A percentile compares a stretch with the other conserved stretches of the same genome.
Conservation (phyloP, 2,329 filamentous ascomycete genomes). For the Pseudogymnoascus sp. region DNA sequence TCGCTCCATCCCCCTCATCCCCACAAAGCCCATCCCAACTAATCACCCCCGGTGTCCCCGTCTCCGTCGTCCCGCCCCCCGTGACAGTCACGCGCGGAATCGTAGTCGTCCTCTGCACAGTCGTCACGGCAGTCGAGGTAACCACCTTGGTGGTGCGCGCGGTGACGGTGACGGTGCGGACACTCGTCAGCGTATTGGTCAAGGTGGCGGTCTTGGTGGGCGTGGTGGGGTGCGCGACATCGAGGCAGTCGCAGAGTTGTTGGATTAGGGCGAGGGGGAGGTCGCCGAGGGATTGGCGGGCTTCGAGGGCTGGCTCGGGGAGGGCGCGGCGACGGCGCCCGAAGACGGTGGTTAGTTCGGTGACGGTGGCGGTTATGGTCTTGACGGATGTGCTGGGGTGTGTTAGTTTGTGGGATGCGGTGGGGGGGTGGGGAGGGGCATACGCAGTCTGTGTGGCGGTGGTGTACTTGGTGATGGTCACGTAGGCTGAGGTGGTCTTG, state of each 20-base stretch:
- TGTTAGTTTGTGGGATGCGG: background rate
- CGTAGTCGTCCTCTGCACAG: background rate
- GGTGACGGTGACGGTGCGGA: background rate
- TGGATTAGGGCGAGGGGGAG: background rate
- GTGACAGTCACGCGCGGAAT: background rate
- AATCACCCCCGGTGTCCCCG: background rate
- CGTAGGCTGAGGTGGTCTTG: background rate
- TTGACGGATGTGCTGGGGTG: background rate
- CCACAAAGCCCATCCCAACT: slow-evolving; percentile 5
- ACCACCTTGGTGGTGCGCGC: background rate
- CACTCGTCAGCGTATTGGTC: background rate
- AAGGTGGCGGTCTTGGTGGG: background rate
- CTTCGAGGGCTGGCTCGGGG: background rate
- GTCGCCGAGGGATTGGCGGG: background rate
- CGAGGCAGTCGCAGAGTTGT: background rate
- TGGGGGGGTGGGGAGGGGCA: background rate
- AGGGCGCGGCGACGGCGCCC: background rate
- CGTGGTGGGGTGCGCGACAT: background rate
- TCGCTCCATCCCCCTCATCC: background rate
- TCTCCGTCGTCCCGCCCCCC: background rate
- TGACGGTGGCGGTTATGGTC: background rate
- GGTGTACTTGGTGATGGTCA: background rate
- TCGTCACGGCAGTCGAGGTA: background rate
- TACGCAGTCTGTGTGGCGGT: background rate
- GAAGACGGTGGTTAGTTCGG: background rate